Conservation (phyloP, 2,329 filamentous ascomycete species). For the Xylaria arbuscula region DNA sequence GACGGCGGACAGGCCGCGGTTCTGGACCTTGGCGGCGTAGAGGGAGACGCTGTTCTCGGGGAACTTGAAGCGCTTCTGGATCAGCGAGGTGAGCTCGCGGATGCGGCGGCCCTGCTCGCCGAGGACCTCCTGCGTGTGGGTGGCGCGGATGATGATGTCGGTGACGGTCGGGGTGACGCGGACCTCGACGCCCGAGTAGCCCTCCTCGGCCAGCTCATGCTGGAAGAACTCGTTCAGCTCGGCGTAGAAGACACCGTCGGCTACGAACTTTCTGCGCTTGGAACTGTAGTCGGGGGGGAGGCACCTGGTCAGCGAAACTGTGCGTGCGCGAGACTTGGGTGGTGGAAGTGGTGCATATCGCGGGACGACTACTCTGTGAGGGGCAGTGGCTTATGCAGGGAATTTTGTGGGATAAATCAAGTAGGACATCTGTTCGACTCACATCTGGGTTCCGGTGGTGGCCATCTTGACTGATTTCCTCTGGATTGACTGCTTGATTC, state of each 20-base stretch:
- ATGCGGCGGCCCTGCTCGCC: slow-evolving; percentile 99
- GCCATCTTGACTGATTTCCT: slow-evolving; percentile 65
- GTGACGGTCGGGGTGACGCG: slow-evolving; percentile 99
- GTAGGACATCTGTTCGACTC: slow-evolving; percentile 50
- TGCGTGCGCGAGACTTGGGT: not conserved
- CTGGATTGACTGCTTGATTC: slow-evolving; percentile 53
- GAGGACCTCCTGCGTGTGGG: slow-evolving; percentile 99
- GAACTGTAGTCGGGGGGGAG: slow-evolving; percentile 65
- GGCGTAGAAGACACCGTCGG: slow-evolving; percentile 99
- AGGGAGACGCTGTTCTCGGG: slow-evolving; percentile 99
- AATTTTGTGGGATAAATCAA: slow-evolving; percentile 13
- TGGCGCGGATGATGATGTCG: slow-evolving; percentile 99
- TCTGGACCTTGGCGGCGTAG: slow-evolving; percentile 99
- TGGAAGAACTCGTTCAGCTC: slow-evolving; percentile 99
- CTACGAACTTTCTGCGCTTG: slow-evolving; percentile 94
- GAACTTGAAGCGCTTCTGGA: slow-evolving; percentile 99
- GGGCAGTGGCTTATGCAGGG: slow-evolving; percentile 15
- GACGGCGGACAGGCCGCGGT: slow-evolving; percentile 99
- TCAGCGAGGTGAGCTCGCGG: slow-evolving; percentile 99
- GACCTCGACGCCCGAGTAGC: slow-evolving; percentile 99
- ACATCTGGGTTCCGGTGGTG: slow-evolving; percentile 72
- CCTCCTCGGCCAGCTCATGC: slow-evolving; percentile 99
- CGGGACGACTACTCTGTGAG: slow-evolving; percentile 6
- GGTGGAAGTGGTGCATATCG: not conserved
- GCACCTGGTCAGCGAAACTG: slow-evolving; percentile 35